Evolutionary conservation across 768 basidiomycete genomes (phyloP), one percentile per base, ranked within the genome.

Genomic region (Tulasnella sp.): DNA sequence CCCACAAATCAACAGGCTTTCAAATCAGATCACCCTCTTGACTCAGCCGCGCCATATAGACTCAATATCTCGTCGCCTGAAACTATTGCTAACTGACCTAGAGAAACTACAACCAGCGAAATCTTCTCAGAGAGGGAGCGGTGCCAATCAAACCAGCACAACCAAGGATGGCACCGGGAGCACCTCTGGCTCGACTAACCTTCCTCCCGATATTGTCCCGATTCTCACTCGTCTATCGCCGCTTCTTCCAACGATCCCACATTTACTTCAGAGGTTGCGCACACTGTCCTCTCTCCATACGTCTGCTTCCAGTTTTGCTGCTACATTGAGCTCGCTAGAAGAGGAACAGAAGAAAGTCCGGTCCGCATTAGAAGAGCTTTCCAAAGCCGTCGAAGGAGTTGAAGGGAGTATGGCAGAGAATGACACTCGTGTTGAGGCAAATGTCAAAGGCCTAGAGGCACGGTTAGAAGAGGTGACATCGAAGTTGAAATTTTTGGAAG

Each of bases 1-100:
- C 3, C 81, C 87, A 0, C 75, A 86, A 43, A 72, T 96, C 47
- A 75, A 76, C 15, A 78, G 85, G 37, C 76, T 96, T 37, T 89
- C 87, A 60, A 77, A 78, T 19, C 90, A 95, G 62, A 69, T 98
- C 20, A 77, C 80, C 5, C 71, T 96, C 13, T 78, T 99, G 40
- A 87, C 93, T 0, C 91, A 96, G 67, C 93, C 95, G 0, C 79
- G 92, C 13, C 91, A 98, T 61, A 81, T 98, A 44, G 95, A 99
- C 65, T 85, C 89, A 9, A 84, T 96, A 56, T 92, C 92, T 1
- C 78, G 93, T 4, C 81, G 93, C 4, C 75, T 98, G 55, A 99
- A 98, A 61, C 70, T 96, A 6, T 75, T 98, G 15, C 72, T 93
- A 12, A 82, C 90, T 1, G 95, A 99, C 65, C 75, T 99, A 45